Conservation (phyloP, 768 basidiomycete species). For the Trametes cinnabarina region DNA sequence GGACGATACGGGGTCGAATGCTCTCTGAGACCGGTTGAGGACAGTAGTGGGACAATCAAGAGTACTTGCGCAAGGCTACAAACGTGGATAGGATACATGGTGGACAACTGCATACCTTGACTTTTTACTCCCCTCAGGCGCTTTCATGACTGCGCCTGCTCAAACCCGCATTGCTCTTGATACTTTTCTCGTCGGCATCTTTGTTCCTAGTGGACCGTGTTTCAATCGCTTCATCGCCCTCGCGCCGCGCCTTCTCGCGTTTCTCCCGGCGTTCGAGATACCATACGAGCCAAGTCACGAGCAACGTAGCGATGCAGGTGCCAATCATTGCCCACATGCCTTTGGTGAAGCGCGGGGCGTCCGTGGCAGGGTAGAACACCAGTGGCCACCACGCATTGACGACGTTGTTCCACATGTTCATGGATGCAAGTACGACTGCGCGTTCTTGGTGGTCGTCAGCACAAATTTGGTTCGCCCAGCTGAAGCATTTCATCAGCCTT, state of each 20-base stretch:
- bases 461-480: conserved; percentile 80
- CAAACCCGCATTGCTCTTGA: neutral
- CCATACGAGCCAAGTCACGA: conserved; percentile 55
- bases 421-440: conserved; percentile 66
- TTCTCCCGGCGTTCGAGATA: conserved; percentile 45
- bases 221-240: neutral
- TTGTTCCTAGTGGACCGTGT: neutral
- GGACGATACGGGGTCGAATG: too few species aligned
- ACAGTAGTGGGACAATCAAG: neutral
- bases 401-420: conserved; percentile 78
- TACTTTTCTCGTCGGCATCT: conserved; percentile 2
- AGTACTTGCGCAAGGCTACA: neutral
- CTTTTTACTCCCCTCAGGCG: neutral
- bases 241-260: neutral
- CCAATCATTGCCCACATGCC: conserved; percentile 72
- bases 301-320: conserved; percentile 53
- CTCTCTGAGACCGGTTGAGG: neutral
- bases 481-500: conserved; percentile 21
- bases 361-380: conserved; percentile 70
- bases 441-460: conserved; percentile 70
- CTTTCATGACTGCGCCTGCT: conserved; percentile 5
- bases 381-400: conserved; percentile 71
- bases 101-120: neutral
- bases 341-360: conserved; percentile 63
- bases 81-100: neutral